A percentile compares a stretch with the other conserved stretches of the same genome.
Conservation (phyloP, 441 rosid genomes). For the Melastoma candidum region DNA sequence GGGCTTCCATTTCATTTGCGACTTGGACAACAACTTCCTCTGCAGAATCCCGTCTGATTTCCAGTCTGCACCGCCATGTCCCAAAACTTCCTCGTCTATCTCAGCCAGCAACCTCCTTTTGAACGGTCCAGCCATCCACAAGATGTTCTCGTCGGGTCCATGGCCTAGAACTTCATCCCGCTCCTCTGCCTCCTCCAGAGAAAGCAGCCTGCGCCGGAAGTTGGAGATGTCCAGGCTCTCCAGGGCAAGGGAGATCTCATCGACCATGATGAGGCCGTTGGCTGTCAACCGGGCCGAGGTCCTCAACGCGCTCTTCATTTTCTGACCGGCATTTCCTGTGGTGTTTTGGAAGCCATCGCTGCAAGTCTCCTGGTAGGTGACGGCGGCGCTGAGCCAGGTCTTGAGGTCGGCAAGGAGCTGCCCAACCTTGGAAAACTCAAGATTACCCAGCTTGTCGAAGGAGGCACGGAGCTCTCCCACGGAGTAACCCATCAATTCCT, state of each 20-base stretch:
- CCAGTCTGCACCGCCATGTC: too few relatives aligned
- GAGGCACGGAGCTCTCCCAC: slow-evolving; percentile 9
- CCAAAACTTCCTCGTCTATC: too few relatives aligned
- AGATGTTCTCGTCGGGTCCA: background rate
- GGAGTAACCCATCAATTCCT: slow-evolving; percentile 12
- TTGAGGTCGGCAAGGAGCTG: slow-evolving; percentile 3
- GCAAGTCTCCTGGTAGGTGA: slow-evolving; percentile 19
- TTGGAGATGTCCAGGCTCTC: background rate
- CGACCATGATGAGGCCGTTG: background rate
- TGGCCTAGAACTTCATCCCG: background rate
- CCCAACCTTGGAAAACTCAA: slow-evolving; percentile 4
- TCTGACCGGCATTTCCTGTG: slow-evolving; percentile 10
- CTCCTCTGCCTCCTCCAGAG: background rate
- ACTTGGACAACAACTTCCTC: background rate
- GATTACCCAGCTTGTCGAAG: slow-evolving; percentile 4
- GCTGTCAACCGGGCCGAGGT: background rate
- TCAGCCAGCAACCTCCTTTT: too few relatives aligned
- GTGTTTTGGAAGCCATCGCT: slow-evolving; percentile 16
- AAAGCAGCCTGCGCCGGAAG: slow-evolving; percentile 7
- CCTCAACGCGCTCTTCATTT: slow-evolving; percentile 14
- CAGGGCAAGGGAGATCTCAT: too few relatives aligned
- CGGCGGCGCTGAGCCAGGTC: slow-evolving; percentile 15
- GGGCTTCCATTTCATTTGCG: too few relatives aligned
- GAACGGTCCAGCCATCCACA: too few relatives aligned
- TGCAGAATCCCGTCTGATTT: background rate